Evolutionary conservation across 495 filamentous ascomycete genomes (phyloP).

Genomic region (Daldinia concentrica): DNA sequence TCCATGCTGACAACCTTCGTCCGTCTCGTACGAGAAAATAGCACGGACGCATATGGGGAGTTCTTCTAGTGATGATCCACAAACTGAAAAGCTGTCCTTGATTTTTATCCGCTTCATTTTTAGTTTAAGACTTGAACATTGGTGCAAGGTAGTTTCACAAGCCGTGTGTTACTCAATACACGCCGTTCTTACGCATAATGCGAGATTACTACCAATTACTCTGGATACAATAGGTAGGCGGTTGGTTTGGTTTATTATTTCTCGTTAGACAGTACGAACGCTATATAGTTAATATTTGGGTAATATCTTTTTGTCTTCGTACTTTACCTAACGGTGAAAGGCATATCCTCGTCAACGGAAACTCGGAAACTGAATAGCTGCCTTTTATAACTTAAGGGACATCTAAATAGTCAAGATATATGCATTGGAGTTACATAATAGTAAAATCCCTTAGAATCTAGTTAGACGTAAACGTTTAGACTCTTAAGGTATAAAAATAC

Average conservation of each 20-base stretch:
- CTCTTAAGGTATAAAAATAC: background rate
- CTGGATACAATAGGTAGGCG: background rate
- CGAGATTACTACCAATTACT: background rate
- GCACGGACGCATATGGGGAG: background rate
- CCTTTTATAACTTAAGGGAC: background rate
- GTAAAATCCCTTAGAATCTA: background rate
- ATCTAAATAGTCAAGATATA: background rate
- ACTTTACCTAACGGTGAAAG: background rate
- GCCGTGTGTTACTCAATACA: background rate
- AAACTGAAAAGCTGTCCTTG: background rate
- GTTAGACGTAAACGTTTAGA: background rate
- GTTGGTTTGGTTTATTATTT: no score
- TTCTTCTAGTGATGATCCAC: constrained; percentile 20
- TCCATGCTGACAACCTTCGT: constrained; percentile 11
- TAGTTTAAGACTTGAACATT: background rate
- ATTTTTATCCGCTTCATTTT: background rate
- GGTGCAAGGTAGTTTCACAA: background rate
- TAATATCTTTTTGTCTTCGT: background rate
- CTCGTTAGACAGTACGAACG: background rate
- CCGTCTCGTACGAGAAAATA: constrained; percentile 15
- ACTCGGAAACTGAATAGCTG: background rate
- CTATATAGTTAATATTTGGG: background rate
- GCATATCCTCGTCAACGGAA: background rate
- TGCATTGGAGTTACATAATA: background rate
- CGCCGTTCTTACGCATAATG: background rate